Conservation (phyloP, 495 filamentous ascomycete genomes). For the Ramalina intermedia region DNA sequence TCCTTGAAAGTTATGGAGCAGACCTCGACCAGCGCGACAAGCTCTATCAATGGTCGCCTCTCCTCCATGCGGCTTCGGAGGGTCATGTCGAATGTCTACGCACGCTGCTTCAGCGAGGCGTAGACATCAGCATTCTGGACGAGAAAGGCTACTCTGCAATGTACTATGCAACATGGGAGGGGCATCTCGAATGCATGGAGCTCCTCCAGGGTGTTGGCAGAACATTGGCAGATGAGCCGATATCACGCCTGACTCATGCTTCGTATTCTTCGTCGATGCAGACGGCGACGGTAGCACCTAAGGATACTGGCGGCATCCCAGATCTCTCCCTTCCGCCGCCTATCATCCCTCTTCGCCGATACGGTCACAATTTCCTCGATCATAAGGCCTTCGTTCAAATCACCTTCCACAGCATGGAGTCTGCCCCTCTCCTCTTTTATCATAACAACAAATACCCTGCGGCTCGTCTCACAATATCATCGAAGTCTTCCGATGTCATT, state of each 20-base stretch:
- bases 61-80: slow-evolving; percentile 94
- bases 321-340: slow-evolving; percentile 86
- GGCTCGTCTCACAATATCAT: slow-evolving; percentile 87
- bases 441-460: slow-evolving; percentile 92
- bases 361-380: slow-evolving; percentile 96
- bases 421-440: slow-evolving; percentile 73
- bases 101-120: slow-evolving; percentile 60
- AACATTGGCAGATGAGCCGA: slow-evolving; percentile 14
- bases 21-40: slow-evolving; percentile 87
- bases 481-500: slow-evolving; percentile 87
- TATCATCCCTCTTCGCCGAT: slow-evolving; percentile 84
- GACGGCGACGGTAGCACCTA: slow-evolving; percentile 46
- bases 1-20: slow-evolving; percentile 77
- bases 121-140: slow-evolving; percentile 60
- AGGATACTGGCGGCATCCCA: slow-evolving; percentile 77
- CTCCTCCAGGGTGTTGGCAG: slow-evolving; percentile 47
- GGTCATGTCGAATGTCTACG: slow-evolving; percentile 79
- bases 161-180: slow-evolving; percentile 99
- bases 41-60: slow-evolving; percentile 89
- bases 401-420: slow-evolving; percentile 56
- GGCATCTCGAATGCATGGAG: slow-evolving; percentile 85
- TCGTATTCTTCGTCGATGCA: slow-evolving; percentile 25
- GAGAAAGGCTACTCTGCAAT: slow-evolving; percentile 88
- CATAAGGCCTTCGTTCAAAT: slow-evolving; percentile 91
- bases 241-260: slow-evolving; percentile 5